Percentiles rank a stretch among this genome's conserved stretches.
Evolutionary conservation across 768 basidiomycete genomes (phyloP).

Genomic region (Calocybe gangraenosa): DNA sequence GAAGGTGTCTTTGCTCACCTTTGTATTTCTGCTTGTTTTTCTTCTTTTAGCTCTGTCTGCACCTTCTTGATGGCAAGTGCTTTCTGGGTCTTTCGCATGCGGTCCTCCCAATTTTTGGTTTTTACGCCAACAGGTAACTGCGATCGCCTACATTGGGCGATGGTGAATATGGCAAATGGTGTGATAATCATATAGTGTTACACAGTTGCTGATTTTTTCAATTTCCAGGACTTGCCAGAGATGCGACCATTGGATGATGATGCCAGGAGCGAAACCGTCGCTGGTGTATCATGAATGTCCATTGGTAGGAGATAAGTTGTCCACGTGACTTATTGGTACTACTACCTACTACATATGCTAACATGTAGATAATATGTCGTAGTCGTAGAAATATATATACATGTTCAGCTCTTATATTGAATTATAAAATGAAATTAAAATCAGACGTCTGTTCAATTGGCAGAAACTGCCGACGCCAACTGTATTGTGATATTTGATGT

Average conservation of each 20-base stretch:
- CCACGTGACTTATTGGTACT: too few species aligned
- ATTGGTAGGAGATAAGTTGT: too few species aligned
- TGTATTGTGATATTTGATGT: too few species aligned
- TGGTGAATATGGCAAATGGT: slow-evolving; percentile 7
- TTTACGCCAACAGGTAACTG: slow-evolving; percentile 63
- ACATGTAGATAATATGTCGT: slow-evolving; percentile 1
- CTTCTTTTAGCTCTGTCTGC: slow-evolving; percentile 68
- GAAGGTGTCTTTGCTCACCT: slow-evolving; percentile 38
- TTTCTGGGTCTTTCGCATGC: slow-evolving; percentile 66
- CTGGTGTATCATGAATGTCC: too few species aligned
- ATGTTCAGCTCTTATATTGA: too few species aligned
- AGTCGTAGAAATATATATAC: too few species aligned
- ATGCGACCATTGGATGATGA: slow-evolving; percentile 62
- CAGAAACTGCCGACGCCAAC: slow-evolving; percentile 4
- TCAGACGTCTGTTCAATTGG: background rate
- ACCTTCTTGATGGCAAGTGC: slow-evolving; percentile 70
- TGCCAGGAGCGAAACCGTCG: slow-evolving; percentile 35
- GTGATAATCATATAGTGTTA: slow-evolving; percentile 23
- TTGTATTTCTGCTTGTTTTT: slow-evolving; percentile 64
- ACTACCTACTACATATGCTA: too few species aligned
- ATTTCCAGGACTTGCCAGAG: slow-evolving; percentile 72
- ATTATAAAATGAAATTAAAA: too few species aligned
- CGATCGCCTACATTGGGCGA: slow-evolving; percentile 48
- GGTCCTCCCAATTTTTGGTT: slow-evolving; percentile 60
- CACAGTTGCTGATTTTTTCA: slow-evolving; percentile 45